Conservation (phyloP, 306 rosid species). For the Malus sieversii region DNA sequence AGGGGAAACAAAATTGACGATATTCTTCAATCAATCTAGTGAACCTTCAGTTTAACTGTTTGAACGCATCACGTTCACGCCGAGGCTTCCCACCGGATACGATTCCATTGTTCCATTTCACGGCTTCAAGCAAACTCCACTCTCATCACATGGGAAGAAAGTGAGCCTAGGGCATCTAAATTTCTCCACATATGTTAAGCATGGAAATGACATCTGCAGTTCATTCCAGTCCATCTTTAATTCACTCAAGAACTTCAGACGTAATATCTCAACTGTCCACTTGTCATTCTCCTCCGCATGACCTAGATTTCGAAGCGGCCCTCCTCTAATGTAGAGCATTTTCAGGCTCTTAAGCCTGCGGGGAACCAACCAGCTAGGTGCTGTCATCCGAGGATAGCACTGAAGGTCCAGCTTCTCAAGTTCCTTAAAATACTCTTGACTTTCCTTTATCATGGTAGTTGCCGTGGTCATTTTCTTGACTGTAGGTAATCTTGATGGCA, state of each 20-base stretch:
- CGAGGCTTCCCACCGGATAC: not conserved
- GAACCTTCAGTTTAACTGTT: not conserved
- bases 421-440: not conserved
- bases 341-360: not conserved
- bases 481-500: not conserved
- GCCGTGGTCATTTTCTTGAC: too few relatives aligned
- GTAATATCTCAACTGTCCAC: not conserved
- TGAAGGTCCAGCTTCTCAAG: constrained; percentile 26
- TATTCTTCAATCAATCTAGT: not conserved
- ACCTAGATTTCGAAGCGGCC: not conserved
- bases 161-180: constrained; percentile 9
- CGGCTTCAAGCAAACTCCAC: not conserved
- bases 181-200: constrained; percentile 1
- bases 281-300: not conserved
- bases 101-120: not conserved
- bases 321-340: constrained; percentile 9
- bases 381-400: not conserved
- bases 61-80: not conserved
- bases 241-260: constrained; percentile 8
- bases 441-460: not conserved
- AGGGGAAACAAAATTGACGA: too few relatives aligned
- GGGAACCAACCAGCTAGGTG: constrained; percentile 4
- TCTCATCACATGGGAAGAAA: constrained; percentile 5
- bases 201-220: not conserved
- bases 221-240: not conserved